Conservation (phyloP, 441 rosid genomes). For the Erodium chrysanthum region DNA sequence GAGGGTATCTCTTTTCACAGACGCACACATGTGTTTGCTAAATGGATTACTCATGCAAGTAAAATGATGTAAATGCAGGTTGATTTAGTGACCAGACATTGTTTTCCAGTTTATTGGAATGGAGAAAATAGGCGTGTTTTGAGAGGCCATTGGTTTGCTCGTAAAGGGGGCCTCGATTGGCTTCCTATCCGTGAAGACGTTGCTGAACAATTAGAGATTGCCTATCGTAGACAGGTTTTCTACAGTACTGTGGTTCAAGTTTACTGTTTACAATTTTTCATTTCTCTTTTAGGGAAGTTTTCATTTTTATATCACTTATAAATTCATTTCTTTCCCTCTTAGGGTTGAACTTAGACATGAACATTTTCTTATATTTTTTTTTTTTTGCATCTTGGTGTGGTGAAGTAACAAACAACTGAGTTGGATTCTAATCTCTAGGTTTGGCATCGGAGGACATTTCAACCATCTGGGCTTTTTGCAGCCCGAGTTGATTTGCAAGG, state of each 20-base stretch:
- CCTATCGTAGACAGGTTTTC: conserved; percentile 66
- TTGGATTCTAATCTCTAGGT: conserved; percentile 41
- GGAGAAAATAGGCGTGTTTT: conserved; percentile 94
- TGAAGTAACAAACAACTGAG: conserved; percentile 11
- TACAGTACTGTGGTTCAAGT: conserved; percentile 1
- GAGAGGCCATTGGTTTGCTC: conserved; percentile 98
- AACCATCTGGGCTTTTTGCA: conserved; percentile 93
- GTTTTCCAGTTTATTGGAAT: conserved; percentile 92
- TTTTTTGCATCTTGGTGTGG: neutral
- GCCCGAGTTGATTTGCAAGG: conserved; percentile 94
- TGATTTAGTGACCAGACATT: conserved; percentile 72
- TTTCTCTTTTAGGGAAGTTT: neutral
- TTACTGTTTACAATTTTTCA: neutral
- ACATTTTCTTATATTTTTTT: neutral
- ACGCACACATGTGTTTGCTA: neutral
- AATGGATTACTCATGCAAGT: neutral
- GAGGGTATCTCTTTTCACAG: neutral
- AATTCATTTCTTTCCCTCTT: conserved; percentile 7
- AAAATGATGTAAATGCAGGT: conserved; percentile 43
- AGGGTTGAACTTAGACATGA: conserved; percentile 11
- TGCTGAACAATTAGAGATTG: conserved; percentile 85
- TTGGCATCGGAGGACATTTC: conserved; percentile 94
- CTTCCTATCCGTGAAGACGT: conserved; percentile 90
- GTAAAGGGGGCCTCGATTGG: conserved; percentile 78
- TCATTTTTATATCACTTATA: neutral